phyloP scores from a whole-genome alignment of 1,139 yeast species.

The Geotrichum europaeum region DNA sequence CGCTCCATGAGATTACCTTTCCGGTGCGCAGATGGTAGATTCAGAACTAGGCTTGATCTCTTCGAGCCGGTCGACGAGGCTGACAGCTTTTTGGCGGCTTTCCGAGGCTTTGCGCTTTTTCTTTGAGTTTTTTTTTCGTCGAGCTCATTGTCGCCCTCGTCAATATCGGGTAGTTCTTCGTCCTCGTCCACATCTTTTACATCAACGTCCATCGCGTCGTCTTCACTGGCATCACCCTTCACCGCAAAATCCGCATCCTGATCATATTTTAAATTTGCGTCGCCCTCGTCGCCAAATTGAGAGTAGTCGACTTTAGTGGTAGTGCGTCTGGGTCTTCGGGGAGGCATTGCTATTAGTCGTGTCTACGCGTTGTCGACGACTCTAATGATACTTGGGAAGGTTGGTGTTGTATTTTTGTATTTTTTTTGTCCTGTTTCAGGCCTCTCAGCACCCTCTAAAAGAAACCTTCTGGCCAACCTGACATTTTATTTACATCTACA shows the following conservation, averaged over 20 bases:
- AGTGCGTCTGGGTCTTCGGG: constrained; percentile 21
- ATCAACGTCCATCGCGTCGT: constrained; percentile 16
- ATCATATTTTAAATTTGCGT: constrained; percentile 2
- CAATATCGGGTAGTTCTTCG: constrained; percentile 7
- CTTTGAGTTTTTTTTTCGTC: constrained; percentile 2
- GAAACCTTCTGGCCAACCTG: not conserved
- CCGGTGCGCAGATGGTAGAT: constrained; percentile 31
- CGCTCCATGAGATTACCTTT: constrained; percentile 34
- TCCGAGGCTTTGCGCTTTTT: constrained; percentile 2
- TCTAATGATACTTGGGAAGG: not conserved
- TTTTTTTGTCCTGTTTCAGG: not conserved
- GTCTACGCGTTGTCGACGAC: not conserved
- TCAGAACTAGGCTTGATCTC: constrained; percentile 20
- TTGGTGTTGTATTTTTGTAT: not conserved
- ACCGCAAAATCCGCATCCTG: constrained; percentile 20
- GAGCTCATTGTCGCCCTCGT: constrained; percentile 13
- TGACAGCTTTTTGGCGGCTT: not conserved
- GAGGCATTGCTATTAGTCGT: constrained; percentile 1
- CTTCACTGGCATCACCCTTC: constrained; percentile 21
- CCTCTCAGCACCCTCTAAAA: not conserved
- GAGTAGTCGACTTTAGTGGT: constrained; percentile 24
- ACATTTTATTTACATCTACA: not conserved
- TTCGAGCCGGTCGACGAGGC: not conserved
- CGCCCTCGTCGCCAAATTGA: constrained; percentile 20
- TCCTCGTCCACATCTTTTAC: constrained; percentile 18